These are phyloP conservation scores for Xylaria bambusicola DNA, from an alignment of 495 filamentous ascomycete species.

Conservation along the genomic window DNA sequence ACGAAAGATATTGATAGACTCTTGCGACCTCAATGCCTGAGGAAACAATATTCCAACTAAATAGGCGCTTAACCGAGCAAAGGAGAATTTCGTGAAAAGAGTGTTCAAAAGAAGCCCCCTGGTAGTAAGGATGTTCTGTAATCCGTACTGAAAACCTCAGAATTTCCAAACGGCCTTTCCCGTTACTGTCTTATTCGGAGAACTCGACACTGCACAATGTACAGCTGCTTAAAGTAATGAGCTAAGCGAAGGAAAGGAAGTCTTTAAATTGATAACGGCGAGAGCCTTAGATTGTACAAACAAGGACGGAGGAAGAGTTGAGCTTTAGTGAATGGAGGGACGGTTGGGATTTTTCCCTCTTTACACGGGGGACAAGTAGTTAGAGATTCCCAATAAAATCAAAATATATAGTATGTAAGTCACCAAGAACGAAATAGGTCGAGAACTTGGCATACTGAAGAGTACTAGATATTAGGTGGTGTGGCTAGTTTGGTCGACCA, in stretches of 20 bases:
- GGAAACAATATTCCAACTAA: background rate
- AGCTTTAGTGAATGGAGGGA: conserved; percentile 3
- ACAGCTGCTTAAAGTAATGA: background rate
- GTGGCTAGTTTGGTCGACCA: conserved; percentile 40
- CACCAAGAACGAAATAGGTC: conserved; percentile 20
- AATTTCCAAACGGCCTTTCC: no score
- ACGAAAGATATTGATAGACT: background rate
- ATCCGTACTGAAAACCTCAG: no score
- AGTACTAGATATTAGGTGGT: conserved; percentile 36
- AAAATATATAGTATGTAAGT: conserved; percentile 6
- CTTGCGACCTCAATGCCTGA: background rate
- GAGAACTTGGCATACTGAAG: conserved; percentile 25
- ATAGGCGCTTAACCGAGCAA: background rate
- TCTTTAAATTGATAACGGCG: conserved; percentile 4
- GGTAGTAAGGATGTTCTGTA: conserved; percentile 4
- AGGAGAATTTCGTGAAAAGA: background rate
- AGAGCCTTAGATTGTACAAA: background rate
- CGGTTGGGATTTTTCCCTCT: conserved; percentile 5
- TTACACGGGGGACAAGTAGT: conserved; percentile 4
- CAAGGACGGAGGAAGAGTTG: background rate
- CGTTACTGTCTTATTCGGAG: no score
- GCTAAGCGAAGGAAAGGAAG: background rate
- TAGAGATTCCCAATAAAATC: conserved; percentile 10
- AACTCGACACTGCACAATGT: conserved; percentile 4
- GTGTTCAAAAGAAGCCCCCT: background rate